Conservation (phyloP, 1,139 yeast genomes). For the Blastobotrys persicus region DNA sequence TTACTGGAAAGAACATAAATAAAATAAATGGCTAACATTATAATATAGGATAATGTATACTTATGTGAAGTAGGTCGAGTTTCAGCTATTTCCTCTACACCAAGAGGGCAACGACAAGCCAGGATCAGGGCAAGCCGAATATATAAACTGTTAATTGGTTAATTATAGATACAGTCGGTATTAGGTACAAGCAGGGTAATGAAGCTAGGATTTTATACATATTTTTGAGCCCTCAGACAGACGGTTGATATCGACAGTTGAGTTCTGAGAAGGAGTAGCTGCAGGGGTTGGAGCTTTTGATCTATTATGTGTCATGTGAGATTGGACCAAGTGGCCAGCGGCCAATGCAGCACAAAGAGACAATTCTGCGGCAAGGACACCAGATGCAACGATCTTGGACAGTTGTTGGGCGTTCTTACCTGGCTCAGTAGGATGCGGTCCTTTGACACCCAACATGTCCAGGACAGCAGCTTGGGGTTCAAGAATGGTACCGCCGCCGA, state of each 20-base stretch:
- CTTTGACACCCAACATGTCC: constrained; percentile 89
- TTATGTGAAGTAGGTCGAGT: too few species aligned
- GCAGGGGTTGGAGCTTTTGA: constrained; percentile 51
- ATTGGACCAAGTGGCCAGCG: constrained; percentile 96
- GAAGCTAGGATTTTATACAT: constrained; percentile 51
- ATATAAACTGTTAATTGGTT: background rate
- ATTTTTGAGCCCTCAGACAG: constrained; percentile 67
- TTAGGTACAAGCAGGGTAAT: background rate
- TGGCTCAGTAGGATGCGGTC: constrained; percentile 91
- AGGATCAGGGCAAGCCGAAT: too few species aligned
- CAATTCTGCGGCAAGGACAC: constrained; percentile 94
- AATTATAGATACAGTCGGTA: background rate
- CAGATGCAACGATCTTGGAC: constrained; percentile 92
- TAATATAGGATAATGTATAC: too few species aligned
- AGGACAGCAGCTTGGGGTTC: constrained; percentile 98
- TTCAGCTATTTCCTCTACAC: too few species aligned
- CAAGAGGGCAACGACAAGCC: too few species aligned
- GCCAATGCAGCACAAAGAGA: constrained; percentile 94
- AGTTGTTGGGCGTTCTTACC: constrained; percentile 94
- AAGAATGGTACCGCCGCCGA: constrained; percentile 97
- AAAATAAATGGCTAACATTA: too few species aligned
- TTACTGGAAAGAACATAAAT: too few species aligned
- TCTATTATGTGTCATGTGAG: constrained; percentile 96
- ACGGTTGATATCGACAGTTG: constrained; percentile 48
- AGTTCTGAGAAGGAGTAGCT: constrained; percentile 12